Conservation (phyloP, 371 early-diverging fungal species). For the Mortierella polycephala region DNA sequence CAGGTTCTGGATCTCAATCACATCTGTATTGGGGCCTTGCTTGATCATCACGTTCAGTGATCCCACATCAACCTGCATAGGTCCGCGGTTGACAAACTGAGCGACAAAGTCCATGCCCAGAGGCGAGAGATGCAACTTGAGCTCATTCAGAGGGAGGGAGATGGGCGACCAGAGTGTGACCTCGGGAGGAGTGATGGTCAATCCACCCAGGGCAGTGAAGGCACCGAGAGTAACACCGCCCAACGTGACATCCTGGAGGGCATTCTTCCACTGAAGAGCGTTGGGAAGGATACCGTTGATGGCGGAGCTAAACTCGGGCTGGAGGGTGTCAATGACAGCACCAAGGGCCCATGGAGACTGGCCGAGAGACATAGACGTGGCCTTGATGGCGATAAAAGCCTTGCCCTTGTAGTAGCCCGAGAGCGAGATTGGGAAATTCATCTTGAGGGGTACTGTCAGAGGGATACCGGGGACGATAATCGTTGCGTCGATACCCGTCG, state of each 20-base stretch:
- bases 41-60: constrained; percentile 32
- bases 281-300: constrained; percentile 44
- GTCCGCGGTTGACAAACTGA: constrained; percentile 35
- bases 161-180: constrained; percentile 52
- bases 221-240: constrained; percentile 37
- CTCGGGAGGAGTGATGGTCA: constrained; percentile 43
- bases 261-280: constrained; percentile 47
- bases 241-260: constrained; percentile 45
- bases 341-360: constrained; percentile 46
- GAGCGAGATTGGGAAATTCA: constrained; percentile 50
- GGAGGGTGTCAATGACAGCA: constrained; percentile 21
- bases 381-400: constrained; percentile 32
- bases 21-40: neutral
- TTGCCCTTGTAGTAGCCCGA: constrained; percentile 24
- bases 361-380: constrained; percentile 26
- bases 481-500: constrained; percentile 46
- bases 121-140: constrained; percentile 33
- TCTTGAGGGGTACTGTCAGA: constrained; percentile 45
- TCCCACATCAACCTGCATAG: constrained; percentile 51
- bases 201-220: constrained; percentile 27
- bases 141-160: constrained; percentile 20
- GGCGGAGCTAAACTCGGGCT: constrained; percentile 27
- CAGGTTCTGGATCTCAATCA: constrained; percentile 36
- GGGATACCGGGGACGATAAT: constrained; percentile 37
- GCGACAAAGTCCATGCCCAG: constrained; percentile 40